Conservation (phyloP, 768 basidiomycete species). For the Podaxis rugospora region DNA sequence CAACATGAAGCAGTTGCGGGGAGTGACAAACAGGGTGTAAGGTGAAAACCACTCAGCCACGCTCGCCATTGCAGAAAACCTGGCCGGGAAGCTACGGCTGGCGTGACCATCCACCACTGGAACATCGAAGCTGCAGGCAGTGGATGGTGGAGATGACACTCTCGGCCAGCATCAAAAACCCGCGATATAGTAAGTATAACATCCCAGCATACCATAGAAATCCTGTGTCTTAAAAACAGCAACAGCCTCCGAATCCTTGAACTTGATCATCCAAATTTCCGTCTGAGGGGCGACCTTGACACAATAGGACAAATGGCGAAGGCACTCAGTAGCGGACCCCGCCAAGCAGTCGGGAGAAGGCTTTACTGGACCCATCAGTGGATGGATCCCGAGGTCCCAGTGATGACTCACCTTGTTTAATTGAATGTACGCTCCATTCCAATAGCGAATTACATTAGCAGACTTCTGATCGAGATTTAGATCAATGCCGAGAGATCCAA, state of each 20-base stretch:
- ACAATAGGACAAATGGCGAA: not conserved
- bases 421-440: not conserved
- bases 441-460: accelerated
- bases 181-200: too few species aligned
- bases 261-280: not conserved
- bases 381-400: not conserved
- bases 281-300: not conserved
- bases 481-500: not conserved
- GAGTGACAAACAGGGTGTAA: too few species aligned
- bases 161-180: too few species aligned
- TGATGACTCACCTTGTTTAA: not conserved
- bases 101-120: not conserved
- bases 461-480: not conserved
- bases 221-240: conserved; percentile 30
- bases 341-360: not conserved
- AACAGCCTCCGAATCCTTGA: not conserved
- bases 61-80: not conserved
- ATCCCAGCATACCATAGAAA: accelerated
- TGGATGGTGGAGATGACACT: too few species aligned
- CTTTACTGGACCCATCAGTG: not conserved
- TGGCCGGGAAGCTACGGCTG: not conserved
- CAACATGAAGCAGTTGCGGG: too few species aligned
- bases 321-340: too few species aligned
- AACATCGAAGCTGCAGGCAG: too few species aligned
- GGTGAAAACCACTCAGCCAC: too few species aligned